Percentiles rank a stretch among this genome's conserved stretches.
Conservation (phyloP, 2,329 filamentous ascomycete genomes). For the Microsporum ferrugineum region DNA sequence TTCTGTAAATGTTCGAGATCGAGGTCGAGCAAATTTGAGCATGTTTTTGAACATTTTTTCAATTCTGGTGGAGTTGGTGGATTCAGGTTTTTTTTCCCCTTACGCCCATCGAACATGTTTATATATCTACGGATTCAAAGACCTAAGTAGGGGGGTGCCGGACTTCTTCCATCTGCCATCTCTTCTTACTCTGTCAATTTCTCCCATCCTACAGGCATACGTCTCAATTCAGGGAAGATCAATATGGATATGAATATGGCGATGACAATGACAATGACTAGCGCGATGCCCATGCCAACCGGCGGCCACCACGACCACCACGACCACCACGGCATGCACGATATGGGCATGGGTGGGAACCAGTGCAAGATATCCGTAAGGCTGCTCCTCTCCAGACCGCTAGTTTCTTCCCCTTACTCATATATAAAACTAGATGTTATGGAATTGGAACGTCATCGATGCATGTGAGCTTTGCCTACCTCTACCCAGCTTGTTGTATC, state of each 20-base stretch:
- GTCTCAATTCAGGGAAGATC: background rate
- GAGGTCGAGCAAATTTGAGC: background rate
- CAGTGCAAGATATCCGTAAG: conserved; percentile 26
- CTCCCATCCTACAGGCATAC: background rate
- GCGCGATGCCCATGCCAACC: conserved; percentile 8
- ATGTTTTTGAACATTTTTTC: background rate
- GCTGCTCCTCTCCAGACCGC: background rate
- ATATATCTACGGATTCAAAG: no score
- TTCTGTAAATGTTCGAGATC: background rate
- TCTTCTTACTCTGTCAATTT: no score
- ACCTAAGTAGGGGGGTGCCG: no score
- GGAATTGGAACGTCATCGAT: conserved; percentile 66
- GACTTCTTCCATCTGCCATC: no score
- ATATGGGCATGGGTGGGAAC: conserved; percentile 14
- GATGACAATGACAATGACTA: conserved; percentile 8
- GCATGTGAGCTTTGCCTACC: conserved; percentile 34
- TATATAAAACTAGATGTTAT: conserved; percentile 51
- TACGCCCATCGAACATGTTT: no score
- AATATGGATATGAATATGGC: background rate
- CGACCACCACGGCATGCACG: conserved; percentile 10
- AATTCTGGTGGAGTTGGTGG: background rate
- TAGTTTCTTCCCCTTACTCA: background rate
- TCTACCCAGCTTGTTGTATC: background rate
- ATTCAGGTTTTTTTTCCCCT: background rate
- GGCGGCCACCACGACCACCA: background rate